Conservation (phyloP, 208 protist genomes). For the Acanthamoeba divionensis region DNA sequence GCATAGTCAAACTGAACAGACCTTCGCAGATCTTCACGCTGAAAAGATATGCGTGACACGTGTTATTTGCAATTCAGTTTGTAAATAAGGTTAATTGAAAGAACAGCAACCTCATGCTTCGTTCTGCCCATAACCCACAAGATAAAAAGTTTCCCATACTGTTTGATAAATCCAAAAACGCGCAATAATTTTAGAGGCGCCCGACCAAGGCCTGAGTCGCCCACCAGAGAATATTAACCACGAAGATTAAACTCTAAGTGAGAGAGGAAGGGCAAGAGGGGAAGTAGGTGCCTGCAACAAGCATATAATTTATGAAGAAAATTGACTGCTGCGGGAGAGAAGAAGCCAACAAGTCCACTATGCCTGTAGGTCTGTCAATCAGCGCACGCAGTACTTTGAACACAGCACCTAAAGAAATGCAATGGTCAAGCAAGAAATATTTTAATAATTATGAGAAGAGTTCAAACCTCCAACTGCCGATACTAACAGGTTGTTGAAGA, state of each 20-base stretch:
- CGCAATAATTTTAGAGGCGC: slow-evolving; percentile 1
- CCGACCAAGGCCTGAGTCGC: neutral
- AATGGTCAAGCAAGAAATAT: neutral
- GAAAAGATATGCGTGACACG: neutral
- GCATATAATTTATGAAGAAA: slow-evolving; percentile 46
- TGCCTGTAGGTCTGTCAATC: neutral
- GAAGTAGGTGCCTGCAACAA: neutral
- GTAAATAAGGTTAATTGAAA: neutral
- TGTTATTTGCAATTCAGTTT: neutral
- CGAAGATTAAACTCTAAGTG: neutral
- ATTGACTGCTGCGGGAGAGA: slow-evolving; percentile 21
- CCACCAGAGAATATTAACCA: neutral
- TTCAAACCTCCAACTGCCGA: neutral
- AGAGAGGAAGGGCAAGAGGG: neutral
- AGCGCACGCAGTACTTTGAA: neutral
- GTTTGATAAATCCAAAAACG: neutral
- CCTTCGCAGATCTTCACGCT: neutral
- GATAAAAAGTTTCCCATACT: neutral
- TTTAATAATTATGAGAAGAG: neutral
- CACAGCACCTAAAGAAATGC: neutral
- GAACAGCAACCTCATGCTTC: neutral
- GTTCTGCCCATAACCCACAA: neutral
- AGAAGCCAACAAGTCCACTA: neutral
- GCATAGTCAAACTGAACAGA: slow-evolving; percentile 5
- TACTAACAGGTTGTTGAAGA: slow-evolving; percentile 3